Evolutionary conservation across 2,329 filamentous ascomycete species (phyloP).

Genomic region (Alternaria angustiovoidea): DNA sequence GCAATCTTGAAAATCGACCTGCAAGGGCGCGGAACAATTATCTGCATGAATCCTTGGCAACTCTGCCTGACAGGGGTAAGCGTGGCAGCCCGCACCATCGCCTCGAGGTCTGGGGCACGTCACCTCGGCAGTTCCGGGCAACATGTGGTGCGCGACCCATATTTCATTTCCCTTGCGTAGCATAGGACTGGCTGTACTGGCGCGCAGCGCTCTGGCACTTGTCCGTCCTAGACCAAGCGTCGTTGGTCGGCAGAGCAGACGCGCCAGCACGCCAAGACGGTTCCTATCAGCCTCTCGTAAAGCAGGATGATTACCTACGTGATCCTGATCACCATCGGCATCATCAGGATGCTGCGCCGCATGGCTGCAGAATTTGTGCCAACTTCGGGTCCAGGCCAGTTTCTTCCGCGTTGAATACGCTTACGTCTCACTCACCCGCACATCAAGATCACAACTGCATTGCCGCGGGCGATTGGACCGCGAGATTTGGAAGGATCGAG

Average conservation of each 20-base stretch:
- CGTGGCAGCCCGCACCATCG: too few species aligned
- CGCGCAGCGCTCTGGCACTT: background rate
- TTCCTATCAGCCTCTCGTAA: background rate
- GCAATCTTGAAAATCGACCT: too few species aligned
- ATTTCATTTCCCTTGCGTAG: background rate
- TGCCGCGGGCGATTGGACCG: background rate
- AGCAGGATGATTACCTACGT: background rate
- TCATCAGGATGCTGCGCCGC: constrained; percentile 1
- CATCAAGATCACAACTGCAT: background rate
- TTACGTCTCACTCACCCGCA: background rate
- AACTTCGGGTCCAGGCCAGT: background rate
- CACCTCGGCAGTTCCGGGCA: background rate
- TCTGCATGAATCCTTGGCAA: background rate
- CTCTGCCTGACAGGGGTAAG: background rate
- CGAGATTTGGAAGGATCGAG: too few species aligned
- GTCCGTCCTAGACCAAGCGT: background rate
- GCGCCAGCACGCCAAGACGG: background rate
- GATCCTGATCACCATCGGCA: background rate
- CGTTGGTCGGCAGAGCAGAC: background rate
- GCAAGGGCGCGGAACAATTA: background rate
- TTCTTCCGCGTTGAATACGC: background rate
- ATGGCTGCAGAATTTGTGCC: background rate
- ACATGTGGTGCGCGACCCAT: background rate
- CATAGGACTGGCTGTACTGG: background rate
- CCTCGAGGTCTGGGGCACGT: background rate